These are phyloP conservation scores for Liquidambar formosana DNA, from an alignment of 164 flowering plant species.

Conservation along the genomic window DNA sequence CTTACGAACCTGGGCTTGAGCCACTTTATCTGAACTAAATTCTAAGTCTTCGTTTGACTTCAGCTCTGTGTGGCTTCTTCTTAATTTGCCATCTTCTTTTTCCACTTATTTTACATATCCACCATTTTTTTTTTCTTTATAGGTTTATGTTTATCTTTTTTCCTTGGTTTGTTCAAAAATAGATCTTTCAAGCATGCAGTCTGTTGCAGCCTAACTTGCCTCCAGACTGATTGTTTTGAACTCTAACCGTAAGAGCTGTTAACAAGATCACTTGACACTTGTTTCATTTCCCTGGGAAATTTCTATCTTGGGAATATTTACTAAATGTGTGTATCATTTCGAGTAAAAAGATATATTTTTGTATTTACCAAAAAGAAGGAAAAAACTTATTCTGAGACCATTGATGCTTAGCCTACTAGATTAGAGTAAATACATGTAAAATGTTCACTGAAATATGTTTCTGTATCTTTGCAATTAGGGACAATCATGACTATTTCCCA, in stretches of 20 bases:
- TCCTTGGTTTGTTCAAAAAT: too few species aligned
- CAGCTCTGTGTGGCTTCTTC: background rate
- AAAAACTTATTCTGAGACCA: background rate
- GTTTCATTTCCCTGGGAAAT: background rate
- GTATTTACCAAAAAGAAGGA: background rate
- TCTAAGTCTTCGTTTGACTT: background rate
- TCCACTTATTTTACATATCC: too few species aligned
- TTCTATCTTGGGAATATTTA: background rate
- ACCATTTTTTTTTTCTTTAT: too few species aligned
- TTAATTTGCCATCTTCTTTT: too few species aligned
- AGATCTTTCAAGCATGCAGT: background rate
- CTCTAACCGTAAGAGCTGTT: background rate
- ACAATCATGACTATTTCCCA: constrained; percentile 89
- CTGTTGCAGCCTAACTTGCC: background rate
- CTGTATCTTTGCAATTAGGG: constrained; percentile 39
- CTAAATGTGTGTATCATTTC: background rate
- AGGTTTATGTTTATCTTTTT: too few species aligned
- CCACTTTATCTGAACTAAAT: background rate
- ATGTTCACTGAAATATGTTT: background rate
- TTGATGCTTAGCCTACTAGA: constrained; percentile 3
- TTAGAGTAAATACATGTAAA: background rate
- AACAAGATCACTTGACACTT: too few species aligned
- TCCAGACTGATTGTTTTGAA: background rate
- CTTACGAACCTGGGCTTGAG: background rate
- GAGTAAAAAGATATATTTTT: too few species aligned